phyloP scores from a whole-genome alignment of 257 asterid genomes.

The Nicotiana tabacum region DNA sequence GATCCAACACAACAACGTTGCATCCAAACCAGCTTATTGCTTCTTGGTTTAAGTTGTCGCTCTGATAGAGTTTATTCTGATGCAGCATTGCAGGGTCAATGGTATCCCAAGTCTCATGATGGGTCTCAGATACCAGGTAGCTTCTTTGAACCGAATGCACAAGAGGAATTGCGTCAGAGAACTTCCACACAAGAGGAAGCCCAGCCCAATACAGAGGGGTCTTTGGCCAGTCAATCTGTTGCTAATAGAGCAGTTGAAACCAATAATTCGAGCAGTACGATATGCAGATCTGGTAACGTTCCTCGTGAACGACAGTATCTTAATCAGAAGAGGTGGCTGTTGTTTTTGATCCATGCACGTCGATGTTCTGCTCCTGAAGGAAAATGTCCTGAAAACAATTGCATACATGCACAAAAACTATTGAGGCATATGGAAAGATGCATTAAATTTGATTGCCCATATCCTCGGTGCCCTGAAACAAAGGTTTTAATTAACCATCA shows the following conservation, averaged over 20 bases:
- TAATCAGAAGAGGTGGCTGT: slow-evolving; percentile 81
- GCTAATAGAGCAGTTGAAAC: slow-evolving; percentile 44
- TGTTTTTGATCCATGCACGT: slow-evolving; percentile 87
- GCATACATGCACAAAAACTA: slow-evolving; percentile 63
- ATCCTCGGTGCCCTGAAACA: slow-evolving; percentile 63
- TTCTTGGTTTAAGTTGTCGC: slow-evolving; percentile 41
- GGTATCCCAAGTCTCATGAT: slow-evolving; percentile 59
- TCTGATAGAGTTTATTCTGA: slow-evolving; percentile 47
- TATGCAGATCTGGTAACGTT: slow-evolving; percentile 34
- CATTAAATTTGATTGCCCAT: slow-evolving; percentile 35
- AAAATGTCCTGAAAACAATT: slow-evolving; percentile 60
- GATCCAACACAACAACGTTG: slow-evolving; percentile 53
- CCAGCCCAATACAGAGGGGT: slow-evolving; percentile 66
- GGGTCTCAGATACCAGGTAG: slow-evolving; percentile 43
- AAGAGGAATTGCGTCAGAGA: slow-evolving; percentile 54
- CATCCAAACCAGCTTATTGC: slow-evolving; percentile 49
- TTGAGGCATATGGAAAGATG: slow-evolving; percentile 66
- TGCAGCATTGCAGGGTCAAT: slow-evolving; percentile 44
- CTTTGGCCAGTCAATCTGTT: slow-evolving; percentile 48
- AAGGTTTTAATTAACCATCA: slow-evolving; percentile 53
- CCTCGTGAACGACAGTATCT: slow-evolving; percentile 53
- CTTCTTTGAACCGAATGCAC: slow-evolving; percentile 40
- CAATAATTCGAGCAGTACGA: slow-evolving; percentile 28
- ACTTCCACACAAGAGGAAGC: slow-evolving; percentile 56
- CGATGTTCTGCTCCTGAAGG: slow-evolving; percentile 79